Percentiles rank a stretch among this genome's conserved stretches.
These are phyloP conservation scores for Salix purpurea DNA, from an alignment of 345 rosid species.

Conservation along the genomic window DNA sequence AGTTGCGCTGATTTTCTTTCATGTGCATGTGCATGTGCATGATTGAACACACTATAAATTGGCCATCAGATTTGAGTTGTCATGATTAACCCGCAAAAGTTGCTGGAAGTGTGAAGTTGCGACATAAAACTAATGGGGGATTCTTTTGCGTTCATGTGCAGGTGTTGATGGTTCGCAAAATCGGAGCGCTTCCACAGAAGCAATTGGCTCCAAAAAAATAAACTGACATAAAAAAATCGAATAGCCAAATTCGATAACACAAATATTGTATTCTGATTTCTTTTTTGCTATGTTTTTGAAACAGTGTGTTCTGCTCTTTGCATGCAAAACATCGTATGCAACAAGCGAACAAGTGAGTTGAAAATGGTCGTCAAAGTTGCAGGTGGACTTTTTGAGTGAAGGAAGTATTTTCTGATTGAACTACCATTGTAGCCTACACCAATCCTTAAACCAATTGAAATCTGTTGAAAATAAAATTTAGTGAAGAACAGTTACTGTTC, in stretches of 20 bases:
- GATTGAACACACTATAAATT: background rate
- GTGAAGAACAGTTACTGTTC: too few species aligned
- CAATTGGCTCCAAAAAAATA: background rate
- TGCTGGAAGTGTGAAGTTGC: background rate
- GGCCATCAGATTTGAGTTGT: background rate
- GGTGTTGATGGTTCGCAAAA: conserved; percentile 73
- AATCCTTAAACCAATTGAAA: background rate
- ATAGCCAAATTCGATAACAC: background rate
- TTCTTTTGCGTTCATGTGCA: conserved; percentile 16
- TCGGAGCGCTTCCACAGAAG: conserved; percentile 47
- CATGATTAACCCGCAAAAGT: background rate
- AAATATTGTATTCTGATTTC: background rate
- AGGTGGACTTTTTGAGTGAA: background rate
- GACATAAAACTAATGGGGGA: background rate
- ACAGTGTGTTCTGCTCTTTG: too few species aligned
- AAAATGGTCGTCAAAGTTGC: background rate
- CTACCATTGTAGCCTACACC: background rate
- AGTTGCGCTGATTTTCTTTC: background rate
- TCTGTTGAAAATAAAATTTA: background rate
- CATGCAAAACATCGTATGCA: background rate
- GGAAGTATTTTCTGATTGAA: background rate
- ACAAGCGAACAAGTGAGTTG: background rate
- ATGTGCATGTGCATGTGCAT: too few species aligned
- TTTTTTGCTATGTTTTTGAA: too few species aligned
- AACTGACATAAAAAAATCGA: background rate